Evolutionary conservation across 305 asterid genomes (phyloP).

Genomic region (Fraxinus velutina): DNA sequence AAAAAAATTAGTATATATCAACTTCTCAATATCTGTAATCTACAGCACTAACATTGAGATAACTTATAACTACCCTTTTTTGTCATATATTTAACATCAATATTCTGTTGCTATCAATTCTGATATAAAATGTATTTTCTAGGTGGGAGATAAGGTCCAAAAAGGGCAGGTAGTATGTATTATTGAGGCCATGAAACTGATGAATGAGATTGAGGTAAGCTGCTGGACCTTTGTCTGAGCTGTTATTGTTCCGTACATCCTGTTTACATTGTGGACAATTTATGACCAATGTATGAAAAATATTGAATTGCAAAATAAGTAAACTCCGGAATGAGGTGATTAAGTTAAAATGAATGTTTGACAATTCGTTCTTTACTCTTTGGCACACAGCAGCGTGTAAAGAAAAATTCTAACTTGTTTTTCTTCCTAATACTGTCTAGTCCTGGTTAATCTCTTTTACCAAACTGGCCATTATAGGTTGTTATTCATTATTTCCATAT

Average conservation of each 20-base stretch:
- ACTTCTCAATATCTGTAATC: not conserved
- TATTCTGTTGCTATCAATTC: not conserved
- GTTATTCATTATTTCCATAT: not conserved
- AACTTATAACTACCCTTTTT: not conserved
- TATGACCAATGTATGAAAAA: not conserved
- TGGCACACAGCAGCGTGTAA: not conserved
- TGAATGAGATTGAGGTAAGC: constrained; percentile 26
- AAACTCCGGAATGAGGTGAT: constrained; percentile 15
- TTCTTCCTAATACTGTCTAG: not conserved
- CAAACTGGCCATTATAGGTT: not conserved
- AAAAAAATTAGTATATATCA: not conserved
- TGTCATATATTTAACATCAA: not conserved
- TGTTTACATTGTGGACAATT: constrained; percentile 7
- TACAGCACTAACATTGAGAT: not conserved
- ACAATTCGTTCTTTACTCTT: constrained; percentile 2
- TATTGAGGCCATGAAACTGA: constrained; percentile 24
- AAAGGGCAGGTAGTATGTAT: constrained; percentile 24
- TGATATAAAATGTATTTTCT: not conserved
- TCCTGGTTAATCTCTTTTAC: not conserved
- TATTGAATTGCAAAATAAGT: not conserved
- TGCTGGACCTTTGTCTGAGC: not conserved
- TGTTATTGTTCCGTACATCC: not conserved
- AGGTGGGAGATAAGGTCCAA: constrained; percentile 24
- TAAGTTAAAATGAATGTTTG: not conserved
- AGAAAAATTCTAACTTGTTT: not conserved